These are phyloP conservation scores for Psophocarpus tetragonolobus DNA, from an alignment of 306 rosid genomes.

Conservation along the genomic window DNA sequence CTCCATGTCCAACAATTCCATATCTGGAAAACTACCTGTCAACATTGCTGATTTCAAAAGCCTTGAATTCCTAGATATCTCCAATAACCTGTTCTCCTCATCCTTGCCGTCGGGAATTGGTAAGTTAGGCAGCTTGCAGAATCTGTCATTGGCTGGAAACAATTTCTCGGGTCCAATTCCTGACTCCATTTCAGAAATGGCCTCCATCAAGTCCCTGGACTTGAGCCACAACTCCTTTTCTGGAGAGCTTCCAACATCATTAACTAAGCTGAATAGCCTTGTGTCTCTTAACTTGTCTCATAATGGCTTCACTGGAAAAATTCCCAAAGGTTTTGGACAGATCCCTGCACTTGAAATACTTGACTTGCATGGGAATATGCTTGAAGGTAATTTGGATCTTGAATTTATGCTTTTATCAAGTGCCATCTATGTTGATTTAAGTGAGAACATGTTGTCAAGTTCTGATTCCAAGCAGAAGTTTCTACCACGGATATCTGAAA, in stretches of 20 bases:
- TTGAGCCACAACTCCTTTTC: slow-evolving; percentile 78
- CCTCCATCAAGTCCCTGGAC: slow-evolving; percentile 78
- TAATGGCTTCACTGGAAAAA: slow-evolving; percentile 65
- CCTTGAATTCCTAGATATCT: slow-evolving; percentile 79
- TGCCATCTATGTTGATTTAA: slow-evolving; percentile 80
- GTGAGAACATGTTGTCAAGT: slow-evolving; percentile 72
- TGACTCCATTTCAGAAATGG: slow-evolving; percentile 60
- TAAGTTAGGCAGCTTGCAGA: slow-evolving; percentile 58
- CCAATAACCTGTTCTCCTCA: slow-evolving; percentile 77
- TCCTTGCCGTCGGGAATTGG: slow-evolving; percentile 67
- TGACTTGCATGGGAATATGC: slow-evolving; percentile 86
- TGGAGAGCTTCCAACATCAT: slow-evolving; percentile 61
- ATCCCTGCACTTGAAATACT: slow-evolving; percentile 67
- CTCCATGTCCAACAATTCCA: slow-evolving; percentile 81
- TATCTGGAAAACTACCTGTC: slow-evolving; percentile 67
- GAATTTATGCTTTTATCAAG: slow-evolving; percentile 57
- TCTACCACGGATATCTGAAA: slow-evolving; percentile 68
- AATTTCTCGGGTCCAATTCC: slow-evolving; percentile 88
- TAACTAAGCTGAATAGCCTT: slow-evolving; percentile 58
- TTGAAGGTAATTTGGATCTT: slow-evolving; percentile 67
- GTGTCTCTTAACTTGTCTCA: slow-evolving; percentile 72
- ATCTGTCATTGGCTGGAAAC: slow-evolving; percentile 80
- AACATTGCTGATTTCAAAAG: slow-evolving; percentile 67
- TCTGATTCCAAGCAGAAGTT: slow-evolving; percentile 61
- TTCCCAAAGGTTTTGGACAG: slow-evolving; percentile 80